Evolutionary conservation across 805 yeast species (phyloP).

Genomic region (Wickerhamiella vanderwaltii): DNA sequence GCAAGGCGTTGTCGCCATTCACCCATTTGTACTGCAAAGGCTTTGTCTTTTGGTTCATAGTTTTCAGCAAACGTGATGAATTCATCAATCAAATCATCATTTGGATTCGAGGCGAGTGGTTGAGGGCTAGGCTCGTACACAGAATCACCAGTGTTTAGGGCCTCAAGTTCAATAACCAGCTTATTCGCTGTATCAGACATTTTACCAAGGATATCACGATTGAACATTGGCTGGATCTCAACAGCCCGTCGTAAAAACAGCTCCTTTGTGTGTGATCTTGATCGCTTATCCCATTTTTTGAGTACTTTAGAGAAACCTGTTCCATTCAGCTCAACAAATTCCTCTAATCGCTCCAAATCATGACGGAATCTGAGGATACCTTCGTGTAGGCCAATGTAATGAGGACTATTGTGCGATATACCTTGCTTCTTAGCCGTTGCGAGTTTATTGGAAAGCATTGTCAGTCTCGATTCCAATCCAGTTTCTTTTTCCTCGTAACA

Average conservation of each 20-base stretch:
- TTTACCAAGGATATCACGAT: constrained; percentile 72
- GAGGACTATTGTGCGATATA: constrained; percentile 48
- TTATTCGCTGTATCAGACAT: constrained; percentile 54
- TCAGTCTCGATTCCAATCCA: constrained; percentile 67
- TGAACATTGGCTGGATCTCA: constrained; percentile 92
- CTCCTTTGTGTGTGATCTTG: constrained; percentile 89
- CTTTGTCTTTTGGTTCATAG: constrained; percentile 26
- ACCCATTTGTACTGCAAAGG: constrained; percentile 30
- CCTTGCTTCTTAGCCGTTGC: constrained; percentile 36
- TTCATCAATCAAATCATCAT: constrained; percentile 59
- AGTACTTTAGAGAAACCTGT: constrained; percentile 92
- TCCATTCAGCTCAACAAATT: constrained; percentile 86
- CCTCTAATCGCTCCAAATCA: constrained; percentile 79
- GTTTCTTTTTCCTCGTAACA: constrained; percentile 87
- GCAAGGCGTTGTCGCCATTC: constrained; percentile 36
- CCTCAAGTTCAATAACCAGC: constrained; percentile 58
- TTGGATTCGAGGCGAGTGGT: constrained; percentile 13
- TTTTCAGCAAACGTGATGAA: constrained; percentile 34
- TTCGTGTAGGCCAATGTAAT: constrained; percentile 72
- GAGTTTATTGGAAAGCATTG: constrained; percentile 63
- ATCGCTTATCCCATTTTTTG: constrained; percentile 96
- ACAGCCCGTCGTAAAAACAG: constrained; percentile 84
- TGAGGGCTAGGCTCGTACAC: constrained; percentile 21
- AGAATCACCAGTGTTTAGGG: constrained; percentile 44
- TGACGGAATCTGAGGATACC: constrained; percentile 82